These are phyloP conservation scores for Melanogaster broomeanus DNA, from an alignment of 768 basidiomycete species.

Conservation along the genomic window DNA sequence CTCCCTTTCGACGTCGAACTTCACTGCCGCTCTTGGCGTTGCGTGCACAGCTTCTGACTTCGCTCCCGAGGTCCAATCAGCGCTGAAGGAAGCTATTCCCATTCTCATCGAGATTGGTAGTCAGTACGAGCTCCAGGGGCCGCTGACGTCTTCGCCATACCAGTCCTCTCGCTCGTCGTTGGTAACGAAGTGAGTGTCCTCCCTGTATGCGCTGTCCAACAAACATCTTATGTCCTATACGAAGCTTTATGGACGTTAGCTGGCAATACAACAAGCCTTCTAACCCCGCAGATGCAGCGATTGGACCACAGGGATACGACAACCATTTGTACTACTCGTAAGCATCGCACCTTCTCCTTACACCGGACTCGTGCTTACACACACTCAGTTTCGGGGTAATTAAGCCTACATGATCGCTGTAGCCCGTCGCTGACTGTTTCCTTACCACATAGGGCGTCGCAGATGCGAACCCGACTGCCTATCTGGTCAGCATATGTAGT, in stretches of 20 bases:
- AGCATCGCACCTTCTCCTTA: constrained; percentile 20
- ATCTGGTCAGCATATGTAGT: constrained; percentile 73
- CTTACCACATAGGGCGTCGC: constrained; percentile 60
- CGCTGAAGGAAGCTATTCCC: constrained; percentile 37
- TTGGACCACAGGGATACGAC: constrained; percentile 75
- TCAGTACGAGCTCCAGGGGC: constrained; percentile 18
- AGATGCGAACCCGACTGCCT: constrained; percentile 60
- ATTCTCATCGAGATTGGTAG: constrained; percentile 35
- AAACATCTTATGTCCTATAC: constrained; percentile 1
- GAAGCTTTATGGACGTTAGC: constrained; percentile 78
- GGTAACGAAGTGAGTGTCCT: constrained; percentile 38
- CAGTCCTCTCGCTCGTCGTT: constrained; percentile 26
- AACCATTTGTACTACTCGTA: constrained; percentile 80
- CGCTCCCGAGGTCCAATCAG: constrained; percentile 32
- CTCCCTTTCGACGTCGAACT: constrained; percentile 32
- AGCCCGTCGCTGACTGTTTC: constrained; percentile 2
- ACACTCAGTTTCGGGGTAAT: constrained; percentile 57
- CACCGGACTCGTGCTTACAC: constrained; percentile 6
- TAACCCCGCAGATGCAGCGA: constrained; percentile 69
- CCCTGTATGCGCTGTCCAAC: neutral
- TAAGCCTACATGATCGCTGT: neutral
- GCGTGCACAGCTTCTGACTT: constrained; percentile 19
- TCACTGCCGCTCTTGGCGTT: constrained; percentile 34
- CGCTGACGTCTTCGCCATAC: constrained; percentile 25
- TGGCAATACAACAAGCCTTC: constrained; percentile 74